Conservation (phyloP, 129 eudicot genomes). For the Smallanthus sonchifolius region DNA sequence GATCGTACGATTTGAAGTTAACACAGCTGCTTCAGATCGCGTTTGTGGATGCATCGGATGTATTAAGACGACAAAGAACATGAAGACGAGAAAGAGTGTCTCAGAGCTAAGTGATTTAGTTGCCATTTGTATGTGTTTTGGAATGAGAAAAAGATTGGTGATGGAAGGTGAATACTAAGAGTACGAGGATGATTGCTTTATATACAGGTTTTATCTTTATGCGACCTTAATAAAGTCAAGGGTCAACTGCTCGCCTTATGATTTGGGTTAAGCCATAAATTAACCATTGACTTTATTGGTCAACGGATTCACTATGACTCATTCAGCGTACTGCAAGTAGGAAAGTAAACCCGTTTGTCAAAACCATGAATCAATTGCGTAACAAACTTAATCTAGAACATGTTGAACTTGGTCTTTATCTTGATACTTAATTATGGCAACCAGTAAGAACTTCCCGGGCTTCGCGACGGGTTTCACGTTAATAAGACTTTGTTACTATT, state of each 20-base stretch:
- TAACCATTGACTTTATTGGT: neutral
- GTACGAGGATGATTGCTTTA: neutral
- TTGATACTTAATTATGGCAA: too few relatives aligned
- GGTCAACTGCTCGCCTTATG: neutral
- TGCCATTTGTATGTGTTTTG: neutral
- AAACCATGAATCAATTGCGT: neutral
- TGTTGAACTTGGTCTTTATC: too few relatives aligned
- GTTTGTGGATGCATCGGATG: constrained; percentile 5
- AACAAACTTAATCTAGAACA: too few relatives aligned
- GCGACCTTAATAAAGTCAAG: neutral
- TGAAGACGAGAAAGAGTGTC: neutral
- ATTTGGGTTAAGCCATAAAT: neutral
- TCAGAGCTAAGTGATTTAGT: neutral
- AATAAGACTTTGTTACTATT: too few relatives aligned
- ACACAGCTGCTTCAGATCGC: constrained; percentile 16
- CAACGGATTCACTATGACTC: neutral
- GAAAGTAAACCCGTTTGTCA: too few relatives aligned
- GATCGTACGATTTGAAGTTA: constrained; percentile 14
- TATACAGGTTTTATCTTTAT: too few relatives aligned
- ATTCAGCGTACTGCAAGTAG: neutral
- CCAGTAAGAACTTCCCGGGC: too few relatives aligned
- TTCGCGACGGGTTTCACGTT: too few relatives aligned
- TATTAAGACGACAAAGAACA: constrained; percentile 15
- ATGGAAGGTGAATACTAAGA: neutral
- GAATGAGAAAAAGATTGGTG: neutral